Conservation (phyloP, 768 basidiomycete species). For the Gloeopeniophorella convolvens region DNA sequence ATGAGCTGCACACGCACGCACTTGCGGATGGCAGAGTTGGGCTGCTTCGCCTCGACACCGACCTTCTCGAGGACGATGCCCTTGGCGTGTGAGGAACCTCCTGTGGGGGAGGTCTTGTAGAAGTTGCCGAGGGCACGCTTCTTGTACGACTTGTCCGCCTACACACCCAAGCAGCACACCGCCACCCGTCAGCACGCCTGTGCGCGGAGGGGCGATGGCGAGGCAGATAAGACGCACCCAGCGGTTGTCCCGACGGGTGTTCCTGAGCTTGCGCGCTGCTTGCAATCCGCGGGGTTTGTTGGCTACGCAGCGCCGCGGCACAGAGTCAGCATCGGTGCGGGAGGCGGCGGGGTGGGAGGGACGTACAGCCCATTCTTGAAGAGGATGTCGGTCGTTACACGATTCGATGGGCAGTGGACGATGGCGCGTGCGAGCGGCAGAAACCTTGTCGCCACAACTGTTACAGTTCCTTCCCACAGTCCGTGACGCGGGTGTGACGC, state of each 20-base stretch:
- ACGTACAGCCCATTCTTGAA: slow-evolving; percentile 81
- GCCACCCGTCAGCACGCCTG: background rate
- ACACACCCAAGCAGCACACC: background rate
- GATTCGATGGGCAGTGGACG: no score
- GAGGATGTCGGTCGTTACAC: slow-evolving; percentile 48
- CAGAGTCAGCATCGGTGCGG: slow-evolving; percentile 12
- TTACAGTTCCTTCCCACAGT: slow-evolving; percentile 36
- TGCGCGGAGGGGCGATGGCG: background rate
- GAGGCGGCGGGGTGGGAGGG: slow-evolving; percentile 17
- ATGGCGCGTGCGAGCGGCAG: no score
- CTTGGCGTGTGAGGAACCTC: slow-evolving; percentile 99
- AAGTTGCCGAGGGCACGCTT: slow-evolving; percentile 99
- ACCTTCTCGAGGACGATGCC: slow-evolving; percentile 99
- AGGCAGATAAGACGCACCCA: slow-evolving; percentile 56
- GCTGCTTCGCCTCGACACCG: slow-evolving; percentile 99
- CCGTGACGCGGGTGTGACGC: no score
- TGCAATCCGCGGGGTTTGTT: slow-evolving; percentile 99
- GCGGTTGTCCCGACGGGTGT: slow-evolving; percentile 88
- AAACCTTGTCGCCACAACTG: slow-evolving; percentile 25
- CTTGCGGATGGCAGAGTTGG: slow-evolving; percentile 99
- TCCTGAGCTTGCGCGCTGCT: slow-evolving; percentile 97
- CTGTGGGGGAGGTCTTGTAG: slow-evolving; percentile 99
- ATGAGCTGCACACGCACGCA: slow-evolving; percentile 99
- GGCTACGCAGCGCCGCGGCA: slow-evolving; percentile 41
- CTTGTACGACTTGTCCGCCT: slow-evolving; percentile 99